Conservation (phyloP, 208 protist species). For the Kentomonas sorsogonicus region DNA sequence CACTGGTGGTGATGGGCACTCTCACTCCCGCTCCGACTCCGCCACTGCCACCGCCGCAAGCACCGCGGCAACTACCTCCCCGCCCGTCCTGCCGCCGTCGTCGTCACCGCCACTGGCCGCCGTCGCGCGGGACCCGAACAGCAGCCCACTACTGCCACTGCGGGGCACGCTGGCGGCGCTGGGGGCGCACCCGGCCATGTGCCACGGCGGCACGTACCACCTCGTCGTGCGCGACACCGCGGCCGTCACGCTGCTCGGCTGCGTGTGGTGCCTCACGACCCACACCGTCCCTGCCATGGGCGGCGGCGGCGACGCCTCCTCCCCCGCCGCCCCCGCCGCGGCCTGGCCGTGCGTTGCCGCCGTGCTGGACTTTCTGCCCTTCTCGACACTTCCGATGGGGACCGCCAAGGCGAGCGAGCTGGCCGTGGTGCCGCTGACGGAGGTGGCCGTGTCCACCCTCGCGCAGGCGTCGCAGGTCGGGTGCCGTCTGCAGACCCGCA, state of each 20-base stretch:
- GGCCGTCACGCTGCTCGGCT: neutral
- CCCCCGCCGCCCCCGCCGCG: neutral
- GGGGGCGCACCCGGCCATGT: slow-evolving; percentile 1
- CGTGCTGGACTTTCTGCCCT: neutral
- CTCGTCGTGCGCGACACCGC: slow-evolving; percentile 8
- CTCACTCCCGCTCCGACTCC: too few species aligned
- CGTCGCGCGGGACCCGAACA: neutral
- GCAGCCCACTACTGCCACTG: neutral
- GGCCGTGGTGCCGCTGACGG: neutral
- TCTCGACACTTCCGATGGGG: neutral
- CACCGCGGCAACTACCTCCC: neutral
- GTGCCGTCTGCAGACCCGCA: neutral
- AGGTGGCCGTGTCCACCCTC: neutral
- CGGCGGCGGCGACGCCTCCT: neutral
- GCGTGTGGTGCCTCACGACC: slow-evolving; percentile 1
- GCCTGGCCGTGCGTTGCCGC: neutral
- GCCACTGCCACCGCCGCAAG: too few species aligned
- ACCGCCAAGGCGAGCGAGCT: neutral
- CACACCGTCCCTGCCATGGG: neutral
- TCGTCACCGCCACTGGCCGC: too few species aligned
- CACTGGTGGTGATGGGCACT: too few species aligned
- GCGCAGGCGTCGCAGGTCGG: neutral
- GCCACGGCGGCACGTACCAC: slow-evolving; percentile 5
- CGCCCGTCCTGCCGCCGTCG: too few species aligned
- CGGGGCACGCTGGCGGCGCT: neutral